A percentile compares a stretch with the other conserved stretches of the same genome.
Conservation (phyloP, 768 basidiomycete genomes). For the Strobilomyces dryophilus region DNA sequence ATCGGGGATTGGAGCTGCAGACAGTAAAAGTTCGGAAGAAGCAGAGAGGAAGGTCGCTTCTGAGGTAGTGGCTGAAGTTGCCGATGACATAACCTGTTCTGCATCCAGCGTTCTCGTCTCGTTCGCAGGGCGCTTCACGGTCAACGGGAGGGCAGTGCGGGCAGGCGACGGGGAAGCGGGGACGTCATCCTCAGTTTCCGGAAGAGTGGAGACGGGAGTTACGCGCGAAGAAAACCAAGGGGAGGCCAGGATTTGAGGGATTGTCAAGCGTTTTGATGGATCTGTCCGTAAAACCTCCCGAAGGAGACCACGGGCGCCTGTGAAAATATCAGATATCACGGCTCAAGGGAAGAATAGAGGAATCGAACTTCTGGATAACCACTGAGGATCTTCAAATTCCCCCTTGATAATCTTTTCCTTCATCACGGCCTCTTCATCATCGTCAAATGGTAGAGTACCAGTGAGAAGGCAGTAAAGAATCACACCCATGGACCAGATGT, state of each 20-base stretch:
- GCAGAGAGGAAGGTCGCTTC: slow-evolving; percentile 51
- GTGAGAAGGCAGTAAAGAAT: slow-evolving; percentile 89
- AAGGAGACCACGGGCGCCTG: slow-evolving; percentile 86
- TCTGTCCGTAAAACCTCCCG: slow-evolving; percentile 74
- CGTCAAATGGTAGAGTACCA: slow-evolving; percentile 86
- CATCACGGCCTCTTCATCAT: slow-evolving; percentile 84
- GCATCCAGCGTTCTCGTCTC: slow-evolving; percentile 11
- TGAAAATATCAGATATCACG: slow-evolving; percentile 5
- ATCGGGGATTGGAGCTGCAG: slow-evolving; percentile 57
- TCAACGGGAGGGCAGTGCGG: slow-evolving; percentile 28
- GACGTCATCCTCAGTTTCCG: slow-evolving; percentile 13
- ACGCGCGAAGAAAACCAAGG: slow-evolving; percentile 68
- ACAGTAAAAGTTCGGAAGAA: slow-evolving; percentile 45
- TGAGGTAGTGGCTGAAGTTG: slow-evolving; percentile 35
- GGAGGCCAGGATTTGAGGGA: slow-evolving; percentile 82
- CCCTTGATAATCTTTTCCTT: slow-evolving; percentile 78
- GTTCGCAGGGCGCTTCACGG: slow-evolving; percentile 15
- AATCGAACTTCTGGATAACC: slow-evolving; percentile 77
- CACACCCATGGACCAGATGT: slow-evolving; percentile 92
- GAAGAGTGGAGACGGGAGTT: slow-evolving; percentile 1
- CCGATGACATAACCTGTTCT: slow-evolving; percentile 44
- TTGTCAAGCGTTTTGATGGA: slow-evolving; percentile 67
- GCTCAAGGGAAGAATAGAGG: not conserved
- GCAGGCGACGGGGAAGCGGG: slow-evolving; percentile 32
- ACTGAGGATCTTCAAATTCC: slow-evolving; percentile 88